Evolutionary conservation across 75 land plant species (phyloP).

Genomic region (Ceratopteris richardii): DNA sequence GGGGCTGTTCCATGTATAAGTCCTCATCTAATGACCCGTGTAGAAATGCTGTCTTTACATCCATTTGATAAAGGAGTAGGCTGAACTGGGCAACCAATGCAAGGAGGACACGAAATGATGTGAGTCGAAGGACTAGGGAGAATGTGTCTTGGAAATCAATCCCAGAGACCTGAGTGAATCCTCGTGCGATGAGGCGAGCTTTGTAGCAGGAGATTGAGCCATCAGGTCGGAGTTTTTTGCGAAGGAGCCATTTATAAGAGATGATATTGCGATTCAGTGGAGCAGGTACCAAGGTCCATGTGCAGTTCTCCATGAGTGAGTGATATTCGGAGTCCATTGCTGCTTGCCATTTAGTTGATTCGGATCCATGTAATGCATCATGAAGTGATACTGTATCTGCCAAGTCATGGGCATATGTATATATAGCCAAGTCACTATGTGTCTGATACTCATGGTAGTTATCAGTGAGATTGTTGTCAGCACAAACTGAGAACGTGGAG

Average conservation of each 20-base stretch:
- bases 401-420: background rate
- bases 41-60: constrained; percentile 21
- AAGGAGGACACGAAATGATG: constrained; percentile 4
- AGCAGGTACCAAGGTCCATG: constrained; percentile 17
- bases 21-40: constrained; percentile 12
- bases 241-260: constrained; percentile 9
- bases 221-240: constrained; percentile 13
- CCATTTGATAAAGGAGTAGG: constrained; percentile 18
- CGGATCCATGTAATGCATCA: constrained; percentile 4
- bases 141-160: constrained; percentile 21
- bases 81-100: background rate
- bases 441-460: no score
- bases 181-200: constrained; percentile 14
- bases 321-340: constrained; percentile 13
- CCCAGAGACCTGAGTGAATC: constrained; percentile 13
- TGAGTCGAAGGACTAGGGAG: constrained; percentile 7
- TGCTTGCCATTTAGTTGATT: constrained; percentile 1
- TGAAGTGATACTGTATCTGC: background rate
- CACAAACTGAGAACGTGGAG: no score
- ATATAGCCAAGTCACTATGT: background rate
- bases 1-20: constrained; percentile 17
- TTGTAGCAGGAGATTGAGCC: constrained; percentile 11
- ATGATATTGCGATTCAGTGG: background rate
- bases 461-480: no score
- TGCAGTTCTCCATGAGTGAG: constrained; percentile 1